Base-by-base conservation (phyloP, 306 rosid genomes). In the Malus sylvestris region DNA sequence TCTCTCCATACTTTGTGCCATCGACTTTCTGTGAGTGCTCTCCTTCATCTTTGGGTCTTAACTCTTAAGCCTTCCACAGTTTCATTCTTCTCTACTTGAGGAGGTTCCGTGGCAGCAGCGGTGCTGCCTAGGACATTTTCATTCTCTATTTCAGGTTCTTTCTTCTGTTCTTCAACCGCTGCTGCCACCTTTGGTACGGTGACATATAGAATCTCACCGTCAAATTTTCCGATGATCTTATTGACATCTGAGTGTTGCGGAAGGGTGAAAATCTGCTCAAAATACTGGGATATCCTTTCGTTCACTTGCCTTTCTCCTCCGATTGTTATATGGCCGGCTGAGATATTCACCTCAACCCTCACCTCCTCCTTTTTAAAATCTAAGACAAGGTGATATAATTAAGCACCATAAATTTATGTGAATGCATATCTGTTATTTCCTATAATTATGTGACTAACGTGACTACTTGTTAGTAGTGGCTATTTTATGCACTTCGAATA, bases 311-410 rank as follows among this genome's bases (percentile, higher is more conserved):
- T 89, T 71, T 89, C 88, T 52, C 96, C 97, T 8, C 52, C 76
- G 12, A 87, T 74, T 32, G 29, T 81, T 16, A 93, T 33, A 10
- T 64, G 19, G 13, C 88, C 90, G 20, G 82, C 30, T 62, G 15
- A 19, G 75, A 71, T 67, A 55, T 81, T 66, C 45, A 87, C 70
- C 46, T 68, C 84, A 74, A 93, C 78, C 81, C 63, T 82, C 83
- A 93, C 84, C 49, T 89, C 91, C 42, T 90, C 89, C 82, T 45
- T 87, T 72, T 71, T 82, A 81, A 90, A 93, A 20, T 71, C 97
- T 92, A 62, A 62, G 53, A 70, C 20, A 49, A 44, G 20, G 20
- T 74, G 19, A 16, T 35, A 13, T 58, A 42, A 22, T 2, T 46
- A 76, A 52, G 25, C 13, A 13, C 30, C 13, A 20, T 13, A 49